Percentiles rank a stretch among this genome's conserved stretches.
Evolutionary conservation across 495 filamentous ascomycete genomes (phyloP).

Genomic region (Haplographium delicatum): DNA sequence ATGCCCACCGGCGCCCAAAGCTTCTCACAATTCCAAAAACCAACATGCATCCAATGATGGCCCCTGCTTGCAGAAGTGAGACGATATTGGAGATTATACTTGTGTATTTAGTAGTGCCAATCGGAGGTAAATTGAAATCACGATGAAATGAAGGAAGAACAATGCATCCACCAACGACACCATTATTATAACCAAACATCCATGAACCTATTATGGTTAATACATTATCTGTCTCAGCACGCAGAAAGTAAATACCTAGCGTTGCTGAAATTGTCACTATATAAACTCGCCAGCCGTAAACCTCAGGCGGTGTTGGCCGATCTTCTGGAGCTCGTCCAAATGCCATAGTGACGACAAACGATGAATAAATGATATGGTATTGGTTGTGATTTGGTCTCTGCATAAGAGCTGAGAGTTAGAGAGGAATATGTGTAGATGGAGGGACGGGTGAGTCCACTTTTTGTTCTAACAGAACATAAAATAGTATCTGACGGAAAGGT

Average conservation of each 20-base stretch:
- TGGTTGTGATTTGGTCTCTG: no score
- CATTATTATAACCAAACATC: constrained; percentile 25
- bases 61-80: constrained; percentile 29
- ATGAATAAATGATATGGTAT: no score
- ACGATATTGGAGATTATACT: constrained; percentile 41
- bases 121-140: constrained; percentile 40
- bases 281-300: neutral
- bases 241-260: neutral
- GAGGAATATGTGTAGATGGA: no score
- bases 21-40: constrained; percentile 30
- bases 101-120: constrained; percentile 24
- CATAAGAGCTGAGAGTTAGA: no score
- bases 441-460: no score
- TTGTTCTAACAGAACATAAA: no score
- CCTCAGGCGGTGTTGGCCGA: neutral
- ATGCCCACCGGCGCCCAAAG: constrained; percentile 25
- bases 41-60: constrained; percentile 33
- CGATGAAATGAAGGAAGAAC: constrained; percentile 43
- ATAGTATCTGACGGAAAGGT: no score
- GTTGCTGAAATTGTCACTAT: neutral
- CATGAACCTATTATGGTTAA: neutral
- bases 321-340: no score
- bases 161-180: constrained; percentile 28
- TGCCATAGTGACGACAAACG: no score
- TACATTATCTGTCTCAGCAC: neutral